A percentile compares a stretch with the other conserved stretches of the same genome.
These are phyloP conservation scores for Argentina anserina DNA, from an alignment of 306 rosid species.

Conservation along the genomic window DNA sequence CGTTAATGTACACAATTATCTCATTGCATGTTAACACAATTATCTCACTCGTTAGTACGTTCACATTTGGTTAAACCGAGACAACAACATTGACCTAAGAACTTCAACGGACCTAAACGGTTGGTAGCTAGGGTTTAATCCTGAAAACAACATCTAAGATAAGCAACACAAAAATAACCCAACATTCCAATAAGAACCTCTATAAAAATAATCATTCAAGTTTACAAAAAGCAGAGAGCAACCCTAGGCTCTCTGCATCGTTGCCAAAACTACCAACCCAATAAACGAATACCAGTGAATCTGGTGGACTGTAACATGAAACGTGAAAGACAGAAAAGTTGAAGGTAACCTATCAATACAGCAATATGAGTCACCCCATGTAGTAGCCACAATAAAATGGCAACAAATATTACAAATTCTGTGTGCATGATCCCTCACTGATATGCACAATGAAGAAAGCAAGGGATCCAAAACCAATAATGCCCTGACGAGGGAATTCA, in stretches of 20 bases:
- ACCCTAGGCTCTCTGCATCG: slow-evolving; percentile 38
- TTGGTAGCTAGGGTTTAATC: too few relatives aligned
- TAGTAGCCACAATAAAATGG: slow-evolving; percentile 38
- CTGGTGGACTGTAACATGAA: slow-evolving; percentile 25
- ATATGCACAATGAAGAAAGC: slow-evolving; percentile 17
- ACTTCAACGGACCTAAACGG: too few relatives aligned
- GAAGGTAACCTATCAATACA: slow-evolving; percentile 36
- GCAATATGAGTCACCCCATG: slow-evolving; percentile 37
- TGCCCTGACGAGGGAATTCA: slow-evolving; percentile 12
- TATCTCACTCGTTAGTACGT: too few relatives aligned
- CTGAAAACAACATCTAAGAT: neutral
- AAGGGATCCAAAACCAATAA: slow-evolving; percentile 22
- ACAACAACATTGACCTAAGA: too few relatives aligned
- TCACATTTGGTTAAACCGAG: too few relatives aligned
- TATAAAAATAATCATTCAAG: slow-evolving; percentile 31
- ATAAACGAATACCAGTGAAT: slow-evolving; percentile 29
- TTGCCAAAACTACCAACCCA: slow-evolving; percentile 31
- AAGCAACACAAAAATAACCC: neutral
- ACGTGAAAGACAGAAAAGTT: slow-evolving; percentile 12
- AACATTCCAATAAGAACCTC: slow-evolving; percentile 30
- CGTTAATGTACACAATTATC: too few relatives aligned
- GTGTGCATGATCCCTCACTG: slow-evolving; percentile 30
- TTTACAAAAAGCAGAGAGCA: slow-evolving; percentile 42
- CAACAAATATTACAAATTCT: slow-evolving; percentile 29
- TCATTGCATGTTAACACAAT: too few relatives aligned